phyloP scores from a whole-genome alignment of 2,329 filamentous ascomycete species.

The Microcyclospora pomicola region DNA sequence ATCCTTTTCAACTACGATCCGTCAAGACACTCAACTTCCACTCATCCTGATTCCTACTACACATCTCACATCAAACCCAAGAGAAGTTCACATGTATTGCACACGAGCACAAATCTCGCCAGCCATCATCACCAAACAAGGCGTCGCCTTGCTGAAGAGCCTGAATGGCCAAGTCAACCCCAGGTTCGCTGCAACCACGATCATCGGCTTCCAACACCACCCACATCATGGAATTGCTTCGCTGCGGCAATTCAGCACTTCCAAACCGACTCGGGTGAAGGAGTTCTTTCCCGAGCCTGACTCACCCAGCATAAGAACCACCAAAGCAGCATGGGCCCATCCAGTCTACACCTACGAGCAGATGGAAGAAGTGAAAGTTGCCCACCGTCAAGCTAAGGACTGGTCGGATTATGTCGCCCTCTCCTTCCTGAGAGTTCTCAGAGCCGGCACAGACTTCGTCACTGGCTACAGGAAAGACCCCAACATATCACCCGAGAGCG shows the following conservation, averaged over 20 bases:
- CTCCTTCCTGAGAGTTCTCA: slow-evolving; percentile 57
- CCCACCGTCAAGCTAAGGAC: slow-evolving; percentile 60
- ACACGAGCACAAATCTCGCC: slow-evolving; percentile 12
- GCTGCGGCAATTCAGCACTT: slow-evolving; percentile 29
- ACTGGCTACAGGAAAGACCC: slow-evolving; percentile 65
- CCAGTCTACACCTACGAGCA: slow-evolving; percentile 58
- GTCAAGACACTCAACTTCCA: no score
- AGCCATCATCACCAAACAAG: slow-evolving; percentile 23
- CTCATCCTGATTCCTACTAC: no score
- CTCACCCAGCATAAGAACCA: slow-evolving; percentile 30
- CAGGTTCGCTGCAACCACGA: slow-evolving; percentile 17
- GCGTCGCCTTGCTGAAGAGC: slow-evolving; percentile 25
- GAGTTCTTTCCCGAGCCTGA: slow-evolving; percentile 36
- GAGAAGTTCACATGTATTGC: slow-evolving; percentile 12
- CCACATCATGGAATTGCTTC: slow-evolving; percentile 5
- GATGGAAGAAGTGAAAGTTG: slow-evolving; percentile 59
- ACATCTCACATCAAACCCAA: background rate
- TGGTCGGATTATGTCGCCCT: slow-evolving; percentile 69
- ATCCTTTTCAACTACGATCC: no score
- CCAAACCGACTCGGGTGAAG: slow-evolving; percentile 21
- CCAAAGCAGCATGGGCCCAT: slow-evolving; percentile 36
- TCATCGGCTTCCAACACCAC: slow-evolving; percentile 20
- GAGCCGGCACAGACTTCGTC: slow-evolving; percentile 67
- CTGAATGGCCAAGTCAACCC: slow-evolving; percentile 20
- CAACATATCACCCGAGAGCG: slow-evolving; percentile 23